A percentile compares a stretch with the other conserved stretches of the same genome.
phyloP scores from a whole-genome alignment of 2,329 filamentous ascomycete species.

The Sporothrix variecibatus region DNA sequence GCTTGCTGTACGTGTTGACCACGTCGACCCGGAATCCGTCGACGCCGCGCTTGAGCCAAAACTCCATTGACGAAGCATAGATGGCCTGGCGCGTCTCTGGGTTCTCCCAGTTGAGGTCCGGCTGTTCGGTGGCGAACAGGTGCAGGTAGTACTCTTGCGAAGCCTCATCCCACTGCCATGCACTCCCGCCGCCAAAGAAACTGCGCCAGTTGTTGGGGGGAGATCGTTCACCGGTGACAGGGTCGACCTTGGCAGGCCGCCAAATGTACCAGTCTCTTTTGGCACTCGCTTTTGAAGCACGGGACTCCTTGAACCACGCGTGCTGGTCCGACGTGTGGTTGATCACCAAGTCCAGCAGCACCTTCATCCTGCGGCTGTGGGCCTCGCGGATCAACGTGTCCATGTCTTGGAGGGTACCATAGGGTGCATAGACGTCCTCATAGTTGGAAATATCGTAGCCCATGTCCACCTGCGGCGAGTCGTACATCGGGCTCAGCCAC shows the following conservation, averaged over 20 bases:
- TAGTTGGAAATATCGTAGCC: slow-evolving; percentile 70
- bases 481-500: slow-evolving; percentile 58
- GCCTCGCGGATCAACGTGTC: slow-evolving; percentile 61
- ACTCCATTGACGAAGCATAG: slow-evolving; percentile 71
- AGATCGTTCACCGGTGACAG: slow-evolving; percentile 60
- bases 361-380: slow-evolving; percentile 59
- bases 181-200: slow-evolving; percentile 59
- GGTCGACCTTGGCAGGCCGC: slow-evolving; percentile 43
- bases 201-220: slow-evolving; percentile 75
- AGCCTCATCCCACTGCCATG: slow-evolving; percentile 71
- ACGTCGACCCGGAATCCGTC: slow-evolving; percentile 75
- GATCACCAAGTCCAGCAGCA: slow-evolving; percentile 70
- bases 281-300: slow-evolving; percentile 59
- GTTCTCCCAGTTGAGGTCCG: slow-evolving; percentile 86
- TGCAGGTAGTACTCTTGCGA: slow-evolving; percentile 76
- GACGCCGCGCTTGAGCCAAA: slow-evolving; percentile 75
- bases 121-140: slow-evolving; percentile 63
- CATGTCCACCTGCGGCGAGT: slow-evolving; percentile 57
- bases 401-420: slow-evolving; percentile 68
- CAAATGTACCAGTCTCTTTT: slow-evolving; percentile 60
- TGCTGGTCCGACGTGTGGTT: slow-evolving; percentile 76
- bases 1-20: slow-evolving; percentile 72
- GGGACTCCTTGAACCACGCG: slow-evolving; percentile 69
- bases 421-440: slow-evolving; percentile 52
- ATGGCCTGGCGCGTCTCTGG: slow-evolving; percentile 67